Evolutionary conservation across 2,329 filamentous ascomycete genomes (phyloP).

Genomic region (Diaporthe sp.): DNA sequence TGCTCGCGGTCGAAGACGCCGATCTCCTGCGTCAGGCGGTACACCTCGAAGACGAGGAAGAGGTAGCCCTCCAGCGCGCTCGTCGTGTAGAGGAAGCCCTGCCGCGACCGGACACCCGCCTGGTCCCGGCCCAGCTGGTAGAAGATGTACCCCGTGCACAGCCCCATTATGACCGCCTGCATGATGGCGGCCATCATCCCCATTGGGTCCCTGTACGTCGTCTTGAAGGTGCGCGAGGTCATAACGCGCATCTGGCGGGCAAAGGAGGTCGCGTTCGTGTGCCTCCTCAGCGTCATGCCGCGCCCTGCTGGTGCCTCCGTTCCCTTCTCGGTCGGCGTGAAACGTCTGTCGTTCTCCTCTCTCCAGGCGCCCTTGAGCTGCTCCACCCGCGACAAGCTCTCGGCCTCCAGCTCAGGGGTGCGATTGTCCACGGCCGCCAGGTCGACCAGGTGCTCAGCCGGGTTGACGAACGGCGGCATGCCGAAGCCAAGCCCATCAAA

Average conservation of each 20-base stretch:
- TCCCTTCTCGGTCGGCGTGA: slow-evolving; percentile 43
- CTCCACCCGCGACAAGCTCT: slow-evolving; percentile 72
- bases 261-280: slow-evolving; percentile 66
- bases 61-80: slow-evolving; percentile 82
- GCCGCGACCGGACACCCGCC: slow-evolving; percentile 78
- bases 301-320: slow-evolving; percentile 23
- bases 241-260: slow-evolving; percentile 74
- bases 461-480: slow-evolving; percentile 80
- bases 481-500: slow-evolving; percentile 72
- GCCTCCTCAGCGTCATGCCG: slow-evolving; percentile 39
- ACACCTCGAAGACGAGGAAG: slow-evolving; percentile 82
- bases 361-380: slow-evolving; percentile 73
- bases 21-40: slow-evolving; percentile 81
- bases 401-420: slow-evolving; percentile 73
- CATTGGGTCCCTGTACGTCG: slow-evolving; percentile 82
- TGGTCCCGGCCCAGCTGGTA: slow-evolving; percentile 74
- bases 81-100: slow-evolving; percentile 80
- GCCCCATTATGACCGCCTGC: slow-evolving; percentile 78
- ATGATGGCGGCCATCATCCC: slow-evolving; percentile 79
- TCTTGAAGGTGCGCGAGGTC: slow-evolving; percentile 77
- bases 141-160: slow-evolving; percentile 82
- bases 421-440: slow-evolving; percentile 81
- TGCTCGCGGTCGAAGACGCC: slow-evolving; percentile 82
- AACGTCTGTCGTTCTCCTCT: slow-evolving; percentile 51
- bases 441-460: slow-evolving; percentile 82